Percentiles rank a stretch among this genome's conserved stretches.
Evolutionary conservation across 441 rosid species (phyloP).

Genomic region (Corymbia calophylla): DNA sequence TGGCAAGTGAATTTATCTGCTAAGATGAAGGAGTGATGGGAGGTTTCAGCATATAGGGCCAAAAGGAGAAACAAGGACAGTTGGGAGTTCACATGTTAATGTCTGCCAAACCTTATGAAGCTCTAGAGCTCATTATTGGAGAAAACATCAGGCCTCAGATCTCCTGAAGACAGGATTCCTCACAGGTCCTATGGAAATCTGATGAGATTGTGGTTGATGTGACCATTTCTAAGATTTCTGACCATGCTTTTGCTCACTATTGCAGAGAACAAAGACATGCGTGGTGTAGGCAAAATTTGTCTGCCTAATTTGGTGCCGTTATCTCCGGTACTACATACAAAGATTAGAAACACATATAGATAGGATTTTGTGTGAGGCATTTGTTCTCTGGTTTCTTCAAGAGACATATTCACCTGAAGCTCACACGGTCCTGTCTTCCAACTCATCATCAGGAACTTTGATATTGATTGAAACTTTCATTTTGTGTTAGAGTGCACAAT

Average conservation of each 20-base stretch:
- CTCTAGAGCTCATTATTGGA: neutral
- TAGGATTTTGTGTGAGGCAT: neutral
- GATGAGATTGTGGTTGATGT: neutral
- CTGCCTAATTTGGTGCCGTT: neutral
- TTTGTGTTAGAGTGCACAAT: neutral
- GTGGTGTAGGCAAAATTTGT: neutral
- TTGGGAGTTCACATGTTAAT: neutral
- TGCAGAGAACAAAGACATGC: neutral
- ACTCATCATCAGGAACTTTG: neutral
- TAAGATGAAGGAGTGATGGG: too few species aligned
- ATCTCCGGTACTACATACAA: neutral
- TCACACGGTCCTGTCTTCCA: slow-evolving; percentile 23
- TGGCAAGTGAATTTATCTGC: neutral
- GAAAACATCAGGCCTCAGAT: neutral
- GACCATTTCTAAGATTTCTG: neutral
- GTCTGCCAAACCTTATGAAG: neutral
- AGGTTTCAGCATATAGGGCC: too few species aligned
- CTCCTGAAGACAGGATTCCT: neutral
- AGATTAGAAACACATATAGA: neutral
- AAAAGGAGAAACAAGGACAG: neutral
- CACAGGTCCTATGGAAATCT: neutral
- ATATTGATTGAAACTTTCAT: neutral
- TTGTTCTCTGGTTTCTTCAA: neutral
- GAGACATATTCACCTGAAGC: slow-evolving; percentile 10
- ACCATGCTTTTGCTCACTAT: neutral